Evolutionary conservation across 2,329 filamentous ascomycete species (phyloP).

Genomic region (Diaporthe vaccinii): DNA sequence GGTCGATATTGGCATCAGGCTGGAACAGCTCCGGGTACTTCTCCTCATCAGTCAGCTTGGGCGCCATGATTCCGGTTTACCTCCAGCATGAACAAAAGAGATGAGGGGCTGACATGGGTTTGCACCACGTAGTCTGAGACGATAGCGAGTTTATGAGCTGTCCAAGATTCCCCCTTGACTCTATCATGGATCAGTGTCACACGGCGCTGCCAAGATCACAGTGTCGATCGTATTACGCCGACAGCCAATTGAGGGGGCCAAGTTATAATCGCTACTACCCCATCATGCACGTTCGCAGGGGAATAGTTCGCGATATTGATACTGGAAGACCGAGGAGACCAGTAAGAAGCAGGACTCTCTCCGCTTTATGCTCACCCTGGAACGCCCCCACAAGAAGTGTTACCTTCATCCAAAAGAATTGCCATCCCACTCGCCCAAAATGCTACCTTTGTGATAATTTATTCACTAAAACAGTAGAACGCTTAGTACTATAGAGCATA

Average conservation of each 20-base stretch:
- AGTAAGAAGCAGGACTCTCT: conserved; percentile 2
- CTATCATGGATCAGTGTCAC: background rate
- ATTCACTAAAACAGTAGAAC: background rate
- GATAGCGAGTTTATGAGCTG: background rate
- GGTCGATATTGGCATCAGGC: conserved; percentile 41
- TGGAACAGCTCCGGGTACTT: conserved; percentile 19
- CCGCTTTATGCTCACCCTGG: background rate
- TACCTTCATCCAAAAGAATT: background rate
- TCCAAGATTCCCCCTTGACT: background rate
- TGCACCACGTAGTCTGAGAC: background rate
- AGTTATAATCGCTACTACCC: background rate
- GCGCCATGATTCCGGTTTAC: background rate
- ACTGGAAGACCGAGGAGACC: conserved; percentile 21
- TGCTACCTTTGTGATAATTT: background rate
- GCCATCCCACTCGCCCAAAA: background rate
- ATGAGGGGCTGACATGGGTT: background rate
- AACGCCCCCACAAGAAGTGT: background rate
- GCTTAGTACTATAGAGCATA: background rate
- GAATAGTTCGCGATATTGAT: background rate
- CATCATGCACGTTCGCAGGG: background rate
- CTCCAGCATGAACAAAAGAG: background rate
- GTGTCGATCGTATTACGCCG: background rate
- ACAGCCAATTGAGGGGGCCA: conserved; percentile 1
- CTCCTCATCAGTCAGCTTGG: background rate
- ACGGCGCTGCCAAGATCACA: conserved; percentile 24